phyloP scores from a whole-genome alignment of 2,329 filamentous ascomycete species.

The Coniochaeta ligniaria region DNA sequence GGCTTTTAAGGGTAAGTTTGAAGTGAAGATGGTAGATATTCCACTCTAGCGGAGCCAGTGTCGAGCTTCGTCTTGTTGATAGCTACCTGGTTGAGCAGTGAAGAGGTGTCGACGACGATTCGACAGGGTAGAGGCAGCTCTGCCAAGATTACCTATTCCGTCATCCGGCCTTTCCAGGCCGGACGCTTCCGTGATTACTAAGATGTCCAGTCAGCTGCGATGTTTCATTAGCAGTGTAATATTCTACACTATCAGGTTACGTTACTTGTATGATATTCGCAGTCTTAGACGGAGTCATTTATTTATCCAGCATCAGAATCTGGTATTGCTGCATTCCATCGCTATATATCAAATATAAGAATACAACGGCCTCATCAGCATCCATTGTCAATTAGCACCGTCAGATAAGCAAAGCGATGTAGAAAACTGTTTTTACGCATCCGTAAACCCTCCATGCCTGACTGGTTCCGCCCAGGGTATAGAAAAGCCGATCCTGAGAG shows the following conservation, averaged over 20 bases:
- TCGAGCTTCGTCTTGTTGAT: neutral
- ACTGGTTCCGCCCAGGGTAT: slow-evolving; percentile 3
- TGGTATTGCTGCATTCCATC: neutral
- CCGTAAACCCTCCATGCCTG: neutral
- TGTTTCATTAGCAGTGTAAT: too few relatives aligned
- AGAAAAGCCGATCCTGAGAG: neutral
- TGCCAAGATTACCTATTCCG: neutral
- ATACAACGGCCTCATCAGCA: neutral
- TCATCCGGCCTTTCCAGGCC: neutral
- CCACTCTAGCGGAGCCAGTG: neutral
- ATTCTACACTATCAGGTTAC: too few relatives aligned
- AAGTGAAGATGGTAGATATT: neutral
- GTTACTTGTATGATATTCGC: neutral
- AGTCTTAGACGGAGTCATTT: neutral
- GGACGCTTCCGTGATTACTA: neutral
- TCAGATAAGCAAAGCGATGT: neutral
- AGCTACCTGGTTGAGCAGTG: neutral
- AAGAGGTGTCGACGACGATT: neutral
- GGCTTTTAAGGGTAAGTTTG: neutral
- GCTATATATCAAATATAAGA: neutral
- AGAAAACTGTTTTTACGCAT: neutral
- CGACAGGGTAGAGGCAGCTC: neutral
- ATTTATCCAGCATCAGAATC: neutral
- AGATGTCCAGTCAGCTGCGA: neutral
- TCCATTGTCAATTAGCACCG: neutral